Percentiles rank a stretch among this genome's conserved stretches.
These are phyloP conservation scores for Gardenia jasminoides DNA, from an alignment of 257 asterid genomes.

Conservation along the genomic window DNA sequence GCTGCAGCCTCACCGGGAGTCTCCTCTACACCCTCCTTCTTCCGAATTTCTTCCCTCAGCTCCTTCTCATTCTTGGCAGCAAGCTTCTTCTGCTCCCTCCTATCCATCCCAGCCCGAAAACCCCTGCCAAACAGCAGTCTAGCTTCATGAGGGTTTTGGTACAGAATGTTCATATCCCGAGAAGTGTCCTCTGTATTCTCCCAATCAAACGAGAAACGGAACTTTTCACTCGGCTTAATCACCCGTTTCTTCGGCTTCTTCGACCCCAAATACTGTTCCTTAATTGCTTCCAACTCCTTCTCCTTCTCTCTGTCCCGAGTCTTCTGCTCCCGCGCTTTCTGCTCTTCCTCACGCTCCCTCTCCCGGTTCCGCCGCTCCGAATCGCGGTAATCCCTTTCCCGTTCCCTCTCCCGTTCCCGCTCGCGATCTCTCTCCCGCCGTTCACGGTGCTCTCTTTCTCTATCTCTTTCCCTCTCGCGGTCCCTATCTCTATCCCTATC, in stretches of 20 bases:
- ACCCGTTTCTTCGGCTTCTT: constrained; percentile 33
- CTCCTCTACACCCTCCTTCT: constrained; percentile 34
- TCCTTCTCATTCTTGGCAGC: constrained; percentile 37
- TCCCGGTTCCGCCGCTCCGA: constrained; percentile 28
- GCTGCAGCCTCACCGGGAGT: constrained; percentile 28
- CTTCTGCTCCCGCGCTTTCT: constrained; percentile 18
- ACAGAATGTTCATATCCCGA: constrained; percentile 26
- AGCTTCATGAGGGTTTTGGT: constrained; percentile 37
- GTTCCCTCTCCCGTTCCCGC: constrained; percentile 29
- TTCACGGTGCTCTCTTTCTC: constrained; percentile 18
- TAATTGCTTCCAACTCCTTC: constrained; percentile 32
- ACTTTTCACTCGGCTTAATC: constrained; percentile 39
- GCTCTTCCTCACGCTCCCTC: constrained; percentile 26
- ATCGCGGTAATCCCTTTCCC: constrained; percentile 19
- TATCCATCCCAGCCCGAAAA: constrained; percentile 34
- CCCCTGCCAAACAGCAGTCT: constrained; percentile 30
- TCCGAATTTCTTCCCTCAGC: constrained; percentile 25
- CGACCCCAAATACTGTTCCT: constrained; percentile 33
- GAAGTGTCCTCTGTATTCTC: constrained; percentile 37
- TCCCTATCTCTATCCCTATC: constrained; percentile 13
- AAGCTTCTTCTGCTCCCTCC: constrained; percentile 38
- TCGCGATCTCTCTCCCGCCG: constrained; percentile 43
- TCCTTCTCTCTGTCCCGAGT: constrained; percentile 21
- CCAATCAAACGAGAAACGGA: constrained; percentile 33
- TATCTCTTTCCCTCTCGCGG: constrained; percentile 31